Evolutionary conservation across 768 basidiomycete species (phyloP).

Genomic region (Xerocomellus amylosporus): DNA sequence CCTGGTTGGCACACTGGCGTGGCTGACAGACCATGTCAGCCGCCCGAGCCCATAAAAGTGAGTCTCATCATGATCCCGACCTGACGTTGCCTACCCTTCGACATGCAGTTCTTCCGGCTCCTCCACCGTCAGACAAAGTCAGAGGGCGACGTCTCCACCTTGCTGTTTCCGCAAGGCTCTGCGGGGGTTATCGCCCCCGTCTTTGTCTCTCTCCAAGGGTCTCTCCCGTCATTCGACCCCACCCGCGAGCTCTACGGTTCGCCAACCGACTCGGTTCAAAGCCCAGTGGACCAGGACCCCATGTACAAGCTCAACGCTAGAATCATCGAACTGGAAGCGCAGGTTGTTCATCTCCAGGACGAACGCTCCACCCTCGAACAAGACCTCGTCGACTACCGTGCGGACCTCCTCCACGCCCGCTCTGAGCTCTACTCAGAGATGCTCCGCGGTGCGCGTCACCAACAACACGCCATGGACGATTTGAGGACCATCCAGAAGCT

Average conservation of each 20-base stretch:
- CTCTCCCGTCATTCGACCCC: conserved; percentile 28
- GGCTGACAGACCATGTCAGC: conserved; percentile 23
- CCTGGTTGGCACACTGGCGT: background rate
- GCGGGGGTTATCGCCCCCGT: conserved; percentile 14
- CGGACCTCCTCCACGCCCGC: conserved; percentile 29
- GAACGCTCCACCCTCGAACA: conserved; percentile 22
- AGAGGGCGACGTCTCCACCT: conserved; percentile 36
- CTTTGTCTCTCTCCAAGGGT: conserved; percentile 21
- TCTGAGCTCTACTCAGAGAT: conserved; percentile 31
- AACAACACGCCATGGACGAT: conserved; percentile 23
- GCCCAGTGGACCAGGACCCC: background rate
- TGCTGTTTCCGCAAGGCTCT: conserved; percentile 7
- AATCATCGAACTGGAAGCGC: conserved; percentile 13
- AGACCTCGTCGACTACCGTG: conserved; percentile 28
- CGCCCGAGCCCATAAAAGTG: conserved; percentile 18
- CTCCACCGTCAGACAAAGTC: conserved; percentile 50
- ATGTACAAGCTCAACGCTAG: conserved; percentile 2
- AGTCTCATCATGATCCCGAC: background rate
- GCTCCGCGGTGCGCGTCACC: conserved; percentile 25
- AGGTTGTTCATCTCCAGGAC: conserved; percentile 11
- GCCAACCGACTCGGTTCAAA: background rate
- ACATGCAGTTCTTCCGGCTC: conserved; percentile 48
- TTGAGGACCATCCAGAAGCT: conserved; percentile 28
- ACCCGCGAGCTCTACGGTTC: conserved; percentile 19
- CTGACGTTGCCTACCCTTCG: background rate